Percentiles rank a stretch among this genome's conserved stretches.
These are phyloP conservation scores for Phoenix dactylifera DNA, from an alignment of 176 grass and related monocot species.

Conservation along the genomic window DNA sequence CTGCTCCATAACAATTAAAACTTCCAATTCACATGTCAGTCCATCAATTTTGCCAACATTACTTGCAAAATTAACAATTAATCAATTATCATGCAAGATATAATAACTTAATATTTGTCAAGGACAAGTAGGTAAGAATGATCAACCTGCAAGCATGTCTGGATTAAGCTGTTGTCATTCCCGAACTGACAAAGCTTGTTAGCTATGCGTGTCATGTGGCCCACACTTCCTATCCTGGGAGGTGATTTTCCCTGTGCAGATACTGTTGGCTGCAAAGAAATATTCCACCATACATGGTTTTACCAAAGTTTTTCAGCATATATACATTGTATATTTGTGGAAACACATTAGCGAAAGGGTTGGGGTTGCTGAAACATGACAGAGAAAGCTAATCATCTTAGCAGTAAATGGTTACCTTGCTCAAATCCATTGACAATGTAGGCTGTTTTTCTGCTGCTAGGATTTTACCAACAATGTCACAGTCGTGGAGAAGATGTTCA, in stretches of 20 bases:
- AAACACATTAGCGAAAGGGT: no score
- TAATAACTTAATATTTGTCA: no score
- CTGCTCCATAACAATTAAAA: no score
- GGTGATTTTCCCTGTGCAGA: conserved; percentile 54
- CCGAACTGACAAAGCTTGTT: conserved; percentile 91
- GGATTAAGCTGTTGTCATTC: conserved; percentile 52
- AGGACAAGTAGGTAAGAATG: background rate
- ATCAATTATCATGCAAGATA: no score
- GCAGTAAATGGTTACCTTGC: conserved; percentile 40
- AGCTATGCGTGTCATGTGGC: conserved; percentile 86
- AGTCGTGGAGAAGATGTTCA: conserved; percentile 85
- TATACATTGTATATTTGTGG: no score
- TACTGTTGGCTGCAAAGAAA: conserved; percentile 52
- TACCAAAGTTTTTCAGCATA: no score
- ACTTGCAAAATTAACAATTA: no score
- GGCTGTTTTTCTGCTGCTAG: conserved; percentile 59
- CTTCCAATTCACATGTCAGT: no score
- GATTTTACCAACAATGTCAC: conserved; percentile 84
- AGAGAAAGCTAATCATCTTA: no score
- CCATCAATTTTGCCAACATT: no score
- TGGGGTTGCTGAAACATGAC: no score
- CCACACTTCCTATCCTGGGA: conserved; percentile 90
- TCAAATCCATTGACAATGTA: conserved; percentile 58
- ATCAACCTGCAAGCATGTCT: conserved; percentile 60
- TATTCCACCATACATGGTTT: background rate